phyloP scores from a whole-genome alignment of 2,329 filamentous ascomycete species.

The Ceratocystiopsis sp. region DNA sequence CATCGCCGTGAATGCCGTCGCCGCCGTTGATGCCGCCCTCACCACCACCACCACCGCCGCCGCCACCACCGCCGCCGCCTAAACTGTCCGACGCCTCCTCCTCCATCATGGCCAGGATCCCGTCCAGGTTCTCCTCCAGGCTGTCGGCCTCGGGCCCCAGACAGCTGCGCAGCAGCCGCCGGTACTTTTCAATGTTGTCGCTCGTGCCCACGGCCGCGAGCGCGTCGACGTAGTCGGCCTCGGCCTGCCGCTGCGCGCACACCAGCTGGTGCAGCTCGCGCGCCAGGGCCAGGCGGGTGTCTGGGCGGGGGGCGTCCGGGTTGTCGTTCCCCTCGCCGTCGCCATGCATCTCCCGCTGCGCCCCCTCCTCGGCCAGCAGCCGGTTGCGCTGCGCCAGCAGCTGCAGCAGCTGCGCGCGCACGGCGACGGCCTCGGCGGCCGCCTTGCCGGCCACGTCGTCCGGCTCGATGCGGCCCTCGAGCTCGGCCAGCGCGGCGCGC shows the following conservation, averaged over 20 bases:
- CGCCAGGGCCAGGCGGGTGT: constrained; percentile 40
- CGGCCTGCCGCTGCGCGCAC: constrained; percentile 41
- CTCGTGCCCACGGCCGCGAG: constrained; percentile 52
- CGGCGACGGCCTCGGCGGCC: constrained; percentile 30
- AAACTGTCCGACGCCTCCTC: constrained; percentile 34
- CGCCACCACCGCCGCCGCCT: constrained; percentile 1
- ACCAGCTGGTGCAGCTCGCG: constrained; percentile 39
- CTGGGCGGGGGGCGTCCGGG: constrained; percentile 19
- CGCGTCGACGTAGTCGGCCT: constrained; percentile 51
- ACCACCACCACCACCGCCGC: too few relatives aligned
- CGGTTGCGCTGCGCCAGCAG: constrained; percentile 31
- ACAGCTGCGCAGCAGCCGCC: constrained; percentile 49
- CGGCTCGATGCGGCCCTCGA: constrained; percentile 36
- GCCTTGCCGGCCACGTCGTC: constrained; percentile 35
- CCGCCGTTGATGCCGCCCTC: too few relatives aligned
- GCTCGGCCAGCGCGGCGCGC: constrained; percentile 40
- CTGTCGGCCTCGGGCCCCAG: constrained; percentile 52
- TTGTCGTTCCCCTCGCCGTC: constrained; percentile 17
- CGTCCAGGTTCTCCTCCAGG: constrained; percentile 47
- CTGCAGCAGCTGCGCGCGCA: constrained; percentile 19
- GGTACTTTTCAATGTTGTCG: constrained; percentile 58
- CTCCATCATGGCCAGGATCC: constrained; percentile 45
- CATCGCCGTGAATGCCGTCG: too few relatives aligned
- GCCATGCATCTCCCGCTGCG: constrained; percentile 29
- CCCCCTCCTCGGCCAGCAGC: constrained; percentile 32